Base-by-base conservation (phyloP, 2,329 filamentous ascomycete species). In the Penicillium nordicum region DNA sequence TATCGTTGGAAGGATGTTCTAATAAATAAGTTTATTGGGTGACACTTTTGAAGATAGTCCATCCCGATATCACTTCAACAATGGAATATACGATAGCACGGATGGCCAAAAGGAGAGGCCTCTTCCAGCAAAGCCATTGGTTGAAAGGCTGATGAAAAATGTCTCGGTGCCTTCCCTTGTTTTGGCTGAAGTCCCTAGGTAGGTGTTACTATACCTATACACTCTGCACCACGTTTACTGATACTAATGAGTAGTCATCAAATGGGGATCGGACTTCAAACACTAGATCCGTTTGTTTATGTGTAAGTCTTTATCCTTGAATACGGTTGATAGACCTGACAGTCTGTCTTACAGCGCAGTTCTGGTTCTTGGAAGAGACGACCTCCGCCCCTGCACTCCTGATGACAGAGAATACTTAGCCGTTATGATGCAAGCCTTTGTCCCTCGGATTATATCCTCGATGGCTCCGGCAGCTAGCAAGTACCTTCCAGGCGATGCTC, bases 351-450 rank as follows among this genome's bases (percentile, higher is more conserved):
- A 1, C 8, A 57, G 55, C 11, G 34, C 41, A 7, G 14, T 55
- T 23, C 16, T 49, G 6, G 46, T 46, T 1, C 34, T 54, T 7
- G 55, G 55, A n/a, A 40, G 50, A 12, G 54, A 32, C 27, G 51
- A 42, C n/a, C 12, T 57, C 10, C 36, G 21, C 5, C 40, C 34
- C n/a, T 44, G 40, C 27, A 23, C 51, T 47, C 10, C 36, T 12
- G 34, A 40, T 4, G 55, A 57, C 23, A 30, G 46, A 16, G n/a
- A 45, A 6, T 57, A 57, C 34, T 43, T 57, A 5, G 18, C 46
- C 5, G 6, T 18, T 5, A 57, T 57, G 55, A 37, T 54, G 14
- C 51, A 50, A 12, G 21, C 21, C 8, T 42, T 42, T 25, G 40
- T 27, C 18, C 40, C 40, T 25, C 40, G 40, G 21, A 0, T 42